These are phyloP conservation scores for Leishmania major DNA, from an alignment of 208 protist species.

Conservation along the genomic window DNA sequence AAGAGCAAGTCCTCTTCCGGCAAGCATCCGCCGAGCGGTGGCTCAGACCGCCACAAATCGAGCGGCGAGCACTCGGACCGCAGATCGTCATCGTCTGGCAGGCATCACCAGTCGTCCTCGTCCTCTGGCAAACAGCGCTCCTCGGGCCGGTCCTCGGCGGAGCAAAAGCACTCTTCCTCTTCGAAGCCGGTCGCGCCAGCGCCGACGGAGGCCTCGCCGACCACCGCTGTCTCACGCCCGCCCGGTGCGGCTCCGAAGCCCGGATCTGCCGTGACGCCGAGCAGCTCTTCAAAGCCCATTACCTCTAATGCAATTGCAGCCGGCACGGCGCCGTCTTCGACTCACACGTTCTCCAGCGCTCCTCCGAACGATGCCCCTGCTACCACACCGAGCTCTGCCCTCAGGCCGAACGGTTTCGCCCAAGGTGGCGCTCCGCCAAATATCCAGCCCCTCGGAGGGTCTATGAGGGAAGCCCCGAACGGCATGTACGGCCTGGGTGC, in stretches of 20 bases:
- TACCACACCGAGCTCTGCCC: constrained; percentile 1
- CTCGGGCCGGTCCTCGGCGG: constrained; percentile 13
- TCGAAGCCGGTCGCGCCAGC: not conserved
- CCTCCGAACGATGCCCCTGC: not conserved
- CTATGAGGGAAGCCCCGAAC: constrained; percentile 32
- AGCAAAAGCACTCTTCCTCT: constrained; percentile 3
- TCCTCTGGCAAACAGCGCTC: constrained; percentile 12
- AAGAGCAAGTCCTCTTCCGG: constrained; percentile 13
- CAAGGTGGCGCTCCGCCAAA: not conserved
- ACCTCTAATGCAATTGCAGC: not conserved
- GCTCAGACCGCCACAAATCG: constrained; percentile 6
- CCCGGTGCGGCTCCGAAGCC: constrained; percentile 6
- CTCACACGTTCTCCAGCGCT: not conserved
- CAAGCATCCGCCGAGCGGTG: constrained; percentile 17
- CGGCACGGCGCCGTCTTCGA: not conserved
- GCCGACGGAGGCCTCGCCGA: not conserved
- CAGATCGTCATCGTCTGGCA: not conserved
- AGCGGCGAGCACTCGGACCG: constrained; percentile 1
- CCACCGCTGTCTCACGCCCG: not conserved
- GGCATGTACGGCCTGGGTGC: not conserved
- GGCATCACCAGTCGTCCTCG: not conserved
- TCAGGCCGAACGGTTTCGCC: not conserved
- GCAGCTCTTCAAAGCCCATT: not conserved
- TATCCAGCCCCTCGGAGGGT: constrained; percentile 27
- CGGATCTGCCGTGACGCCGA: not conserved